Percentiles rank a stretch among this genome's conserved stretches.
Conservation (phyloP, 2,329 filamentous ascomycete genomes). For the Cladophialophora carrionii region DNA sequence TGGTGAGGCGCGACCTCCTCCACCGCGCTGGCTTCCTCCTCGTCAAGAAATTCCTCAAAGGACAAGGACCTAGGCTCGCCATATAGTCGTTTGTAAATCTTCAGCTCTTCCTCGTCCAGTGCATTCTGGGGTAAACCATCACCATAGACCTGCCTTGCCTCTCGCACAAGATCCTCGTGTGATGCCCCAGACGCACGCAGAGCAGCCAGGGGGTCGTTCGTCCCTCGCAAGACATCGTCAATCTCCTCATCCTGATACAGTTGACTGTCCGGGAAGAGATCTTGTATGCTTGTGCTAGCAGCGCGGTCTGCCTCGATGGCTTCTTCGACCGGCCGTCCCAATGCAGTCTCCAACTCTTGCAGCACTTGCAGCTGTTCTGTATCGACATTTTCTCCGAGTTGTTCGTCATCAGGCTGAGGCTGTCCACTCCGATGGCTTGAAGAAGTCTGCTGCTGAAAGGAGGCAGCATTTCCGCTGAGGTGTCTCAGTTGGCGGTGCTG, state of each 20-base stretch:
- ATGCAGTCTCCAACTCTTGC: slow-evolving; percentile 27
- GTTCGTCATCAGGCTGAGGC: slow-evolving; percentile 5
- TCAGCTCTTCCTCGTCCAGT: slow-evolving; percentile 70
- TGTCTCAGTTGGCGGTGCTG: slow-evolving; percentile 22
- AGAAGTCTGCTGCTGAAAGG: slow-evolving; percentile 10
- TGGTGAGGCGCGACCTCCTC: slow-evolving; percentile 42
- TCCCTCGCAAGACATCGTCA: slow-evolving; percentile 13
- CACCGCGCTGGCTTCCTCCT: slow-evolving; percentile 41
- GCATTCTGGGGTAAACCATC: slow-evolving; percentile 74
- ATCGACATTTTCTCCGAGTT: neutral
- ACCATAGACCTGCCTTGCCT: slow-evolving; percentile 74
- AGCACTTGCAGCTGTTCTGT: slow-evolving; percentile 27
- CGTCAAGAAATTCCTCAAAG: slow-evolving; percentile 39
- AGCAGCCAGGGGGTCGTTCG: slow-evolving; percentile 18
- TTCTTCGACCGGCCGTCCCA: slow-evolving; percentile 32
- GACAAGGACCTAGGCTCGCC: slow-evolving; percentile 63
- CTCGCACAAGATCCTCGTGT: slow-evolving; percentile 67
- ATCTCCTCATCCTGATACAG: neutral
- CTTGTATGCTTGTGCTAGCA: slow-evolving; percentile 7
- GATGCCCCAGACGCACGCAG: slow-evolving; percentile 41
- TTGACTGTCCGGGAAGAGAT: slow-evolving; percentile 2
- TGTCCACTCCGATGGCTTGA: neutral
- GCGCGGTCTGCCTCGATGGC: slow-evolving; percentile 31
- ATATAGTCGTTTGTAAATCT: slow-evolving; percentile 78
- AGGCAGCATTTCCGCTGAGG: slow-evolving; percentile 5